Evolutionary conservation across 768 basidiomycete genomes (phyloP).

Genomic region (Termitomyces sp.): DNA sequence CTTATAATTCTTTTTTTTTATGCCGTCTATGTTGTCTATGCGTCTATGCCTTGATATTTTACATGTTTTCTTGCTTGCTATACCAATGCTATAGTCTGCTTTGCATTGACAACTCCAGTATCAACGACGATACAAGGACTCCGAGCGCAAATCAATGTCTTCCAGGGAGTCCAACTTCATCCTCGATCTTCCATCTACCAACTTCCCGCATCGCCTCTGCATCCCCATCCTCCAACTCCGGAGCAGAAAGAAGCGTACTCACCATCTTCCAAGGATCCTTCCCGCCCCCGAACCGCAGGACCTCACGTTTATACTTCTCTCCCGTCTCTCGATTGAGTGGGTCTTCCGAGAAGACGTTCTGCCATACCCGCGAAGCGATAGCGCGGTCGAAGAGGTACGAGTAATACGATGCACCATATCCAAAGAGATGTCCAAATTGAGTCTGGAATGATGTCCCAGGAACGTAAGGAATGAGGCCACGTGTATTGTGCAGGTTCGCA

Average conservation of each 20-base stretch:
- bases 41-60: not conserved
- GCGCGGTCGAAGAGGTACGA: constrained; percentile 96
- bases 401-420: constrained; percentile 99
- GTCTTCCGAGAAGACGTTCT: constrained; percentile 63
- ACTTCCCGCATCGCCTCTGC: constrained; percentile 85
- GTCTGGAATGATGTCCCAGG: constrained; percentile 90
- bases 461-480: constrained; percentile 83
- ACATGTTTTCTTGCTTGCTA: too few species aligned
- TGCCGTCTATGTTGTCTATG: not conserved
- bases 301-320: constrained; percentile 74
- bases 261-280: constrained; percentile 96
- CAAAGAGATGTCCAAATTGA: constrained; percentile 92
- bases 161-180: constrained; percentile 59
- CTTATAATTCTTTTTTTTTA: constrained; percentile 7
- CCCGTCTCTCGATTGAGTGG: constrained; percentile 74
- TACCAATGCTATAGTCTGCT: too few species aligned
- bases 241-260: constrained; percentile 60
- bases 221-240: constrained; percentile 70
- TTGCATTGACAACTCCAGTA: too few species aligned
- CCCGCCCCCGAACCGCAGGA: constrained; percentile 83
- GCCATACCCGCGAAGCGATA: constrained; percentile 92
- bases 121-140: too few species aligned
- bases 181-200: constrained; percentile 84
- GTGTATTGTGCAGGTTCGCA: constrained; percentile 57
- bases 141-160: constrained; percentile 44